A percentile compares a stretch with the other conserved stretches of the same genome.
These are phyloP conservation scores for Scheffersomyces stambukii DNA, from an alignment of 1,139 yeast species.

Conservation along the genomic window DNA sequence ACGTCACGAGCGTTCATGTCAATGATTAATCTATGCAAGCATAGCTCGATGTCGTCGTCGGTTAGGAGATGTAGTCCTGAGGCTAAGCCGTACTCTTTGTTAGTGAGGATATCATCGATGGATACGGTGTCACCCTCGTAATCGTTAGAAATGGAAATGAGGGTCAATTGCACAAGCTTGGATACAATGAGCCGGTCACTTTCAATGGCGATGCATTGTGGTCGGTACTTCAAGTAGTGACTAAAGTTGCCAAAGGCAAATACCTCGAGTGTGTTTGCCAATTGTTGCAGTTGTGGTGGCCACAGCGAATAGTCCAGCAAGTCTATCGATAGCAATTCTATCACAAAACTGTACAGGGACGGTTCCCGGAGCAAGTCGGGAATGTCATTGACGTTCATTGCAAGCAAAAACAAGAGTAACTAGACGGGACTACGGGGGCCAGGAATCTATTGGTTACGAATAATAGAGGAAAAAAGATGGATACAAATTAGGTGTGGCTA, in stretches of 20 bases:
- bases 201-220: constrained; percentile 14
- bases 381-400: constrained; percentile 4
- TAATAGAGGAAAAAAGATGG: no score
- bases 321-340: constrained; percentile 5
- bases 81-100: constrained; percentile 15
- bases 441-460: no score
- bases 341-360: constrained; percentile 6
- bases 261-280: constrained; percentile 27
- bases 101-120: no score
- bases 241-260: constrained; percentile 34
- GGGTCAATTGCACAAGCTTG: constrained; percentile 27
- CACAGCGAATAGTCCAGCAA: background rate
- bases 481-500: no score
- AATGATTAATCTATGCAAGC: constrained; percentile 15
- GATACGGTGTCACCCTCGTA: constrained; percentile 21
- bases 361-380: constrained; percentile 3
- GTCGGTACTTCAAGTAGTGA: constrained; percentile 20
- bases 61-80: constrained; percentile 4
- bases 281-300: no score
- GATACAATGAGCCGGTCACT: constrained; percentile 10
- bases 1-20: constrained; percentile 24
- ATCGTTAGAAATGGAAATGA: constrained; percentile 21
- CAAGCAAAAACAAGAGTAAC: background rate
- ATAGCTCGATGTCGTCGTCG: constrained; percentile 1
- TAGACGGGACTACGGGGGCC: no score